Conservation (phyloP, 495 filamentous ascomycete species). For the Aspergillus taichungensis region DNA sequence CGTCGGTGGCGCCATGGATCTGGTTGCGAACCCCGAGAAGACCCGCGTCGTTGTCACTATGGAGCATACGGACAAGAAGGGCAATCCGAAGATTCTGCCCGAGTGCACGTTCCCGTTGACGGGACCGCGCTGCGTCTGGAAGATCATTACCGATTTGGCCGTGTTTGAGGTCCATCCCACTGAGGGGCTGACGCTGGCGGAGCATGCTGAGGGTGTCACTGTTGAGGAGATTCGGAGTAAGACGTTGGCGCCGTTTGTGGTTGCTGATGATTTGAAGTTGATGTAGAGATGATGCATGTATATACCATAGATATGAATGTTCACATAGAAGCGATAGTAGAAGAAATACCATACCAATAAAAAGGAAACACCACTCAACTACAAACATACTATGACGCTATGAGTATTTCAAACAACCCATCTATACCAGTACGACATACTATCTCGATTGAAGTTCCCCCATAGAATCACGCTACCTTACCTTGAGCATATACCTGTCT, state of each 20-base stretch:
- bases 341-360: too few species aligned
- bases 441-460: too few species aligned
- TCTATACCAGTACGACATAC: too few species aligned
- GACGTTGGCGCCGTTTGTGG: constrained; percentile 76
- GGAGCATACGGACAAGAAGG: constrained; percentile 89
- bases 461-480: too few species aligned
- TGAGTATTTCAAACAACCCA: too few species aligned
- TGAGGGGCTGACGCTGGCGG: constrained; percentile 67
- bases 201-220: constrained; percentile 72
- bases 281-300: constrained; percentile 49
- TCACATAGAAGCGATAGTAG: too few species aligned
- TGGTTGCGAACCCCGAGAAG: constrained; percentile 71
- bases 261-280: constrained; percentile 62
- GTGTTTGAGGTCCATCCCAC: constrained; percentile 81
- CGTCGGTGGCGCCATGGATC: constrained; percentile 86
- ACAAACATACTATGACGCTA: too few species aligned
- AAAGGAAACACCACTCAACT: too few species aligned
- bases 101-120: constrained; percentile 83
- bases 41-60: constrained; percentile 90
- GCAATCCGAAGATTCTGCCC: constrained; percentile 71
- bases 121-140: constrained; percentile 69
- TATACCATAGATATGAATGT: constrained; percentile 2
- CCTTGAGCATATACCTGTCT: too few species aligned
- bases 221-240: constrained; percentile 81
- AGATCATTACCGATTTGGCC: constrained; percentile 82